Conservation (phyloP, 148 eudicot species). For the Vaccinium corymbosum region DNA sequence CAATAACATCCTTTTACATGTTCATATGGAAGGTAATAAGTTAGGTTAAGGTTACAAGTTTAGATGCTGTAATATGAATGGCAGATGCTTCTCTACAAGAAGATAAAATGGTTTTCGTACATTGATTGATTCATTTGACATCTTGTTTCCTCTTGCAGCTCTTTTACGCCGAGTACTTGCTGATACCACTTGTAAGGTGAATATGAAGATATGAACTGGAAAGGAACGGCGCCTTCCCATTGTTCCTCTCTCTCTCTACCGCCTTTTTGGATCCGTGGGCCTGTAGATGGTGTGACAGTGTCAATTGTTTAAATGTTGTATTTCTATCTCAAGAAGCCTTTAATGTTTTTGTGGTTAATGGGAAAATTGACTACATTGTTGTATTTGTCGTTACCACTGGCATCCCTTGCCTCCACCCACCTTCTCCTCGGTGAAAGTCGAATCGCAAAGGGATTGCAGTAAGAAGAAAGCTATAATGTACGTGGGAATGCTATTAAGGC, state of each 20-base stretch:
- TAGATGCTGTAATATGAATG: neutral
- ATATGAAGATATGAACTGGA: neutral
- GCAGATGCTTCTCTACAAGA: neutral
- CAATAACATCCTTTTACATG: slow-evolving; percentile 96
- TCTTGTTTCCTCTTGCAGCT: slow-evolving; percentile 54
- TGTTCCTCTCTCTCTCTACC: neutral
- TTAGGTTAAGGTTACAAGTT: neutral
- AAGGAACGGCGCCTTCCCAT: neutral
- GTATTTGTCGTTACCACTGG: neutral
- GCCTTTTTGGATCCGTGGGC: neutral
- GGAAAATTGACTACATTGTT: neutral
- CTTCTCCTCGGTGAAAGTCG: neutral
- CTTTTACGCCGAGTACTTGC: slow-evolving; percentile 93
- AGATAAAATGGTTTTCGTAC: neutral
- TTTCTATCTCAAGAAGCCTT: neutral
- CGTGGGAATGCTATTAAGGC: neutral
- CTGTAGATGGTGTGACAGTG: neutral
- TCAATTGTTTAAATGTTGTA: slow-evolving; percentile 1
- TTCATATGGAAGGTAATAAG: slow-evolving; percentile 91
- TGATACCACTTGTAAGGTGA: slow-evolving; percentile 91
- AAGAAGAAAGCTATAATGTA: neutral
- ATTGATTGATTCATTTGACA: neutral
- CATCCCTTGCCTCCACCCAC: neutral
- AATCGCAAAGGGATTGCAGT: neutral
- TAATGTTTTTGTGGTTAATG: neutral